A percentile compares a stretch with the other conserved stretches of the same genome.
phyloP scores from a whole-genome alignment of 352 stramenopile genomes.

The Globisporangium mamillatum region DNA sequence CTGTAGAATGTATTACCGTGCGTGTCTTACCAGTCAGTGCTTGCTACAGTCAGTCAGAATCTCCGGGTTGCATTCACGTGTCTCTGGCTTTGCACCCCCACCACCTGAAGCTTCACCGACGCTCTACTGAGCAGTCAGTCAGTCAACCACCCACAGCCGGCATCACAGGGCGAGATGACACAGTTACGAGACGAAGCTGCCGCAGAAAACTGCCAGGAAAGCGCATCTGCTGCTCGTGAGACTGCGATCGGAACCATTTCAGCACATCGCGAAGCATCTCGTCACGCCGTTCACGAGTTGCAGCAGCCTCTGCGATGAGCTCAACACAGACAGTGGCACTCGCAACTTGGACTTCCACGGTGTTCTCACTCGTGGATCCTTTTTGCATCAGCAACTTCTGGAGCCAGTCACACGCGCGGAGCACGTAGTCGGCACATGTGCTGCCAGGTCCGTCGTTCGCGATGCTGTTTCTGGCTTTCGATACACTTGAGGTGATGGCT shows the following conservation, averaged over 20 bases:
- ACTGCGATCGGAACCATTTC: conserved; percentile 7
- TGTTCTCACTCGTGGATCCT: not conserved
- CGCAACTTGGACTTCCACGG: not conserved
- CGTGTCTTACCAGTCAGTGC: not conserved
- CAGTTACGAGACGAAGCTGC: conserved; percentile 15
- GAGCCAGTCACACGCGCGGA: not conserved
- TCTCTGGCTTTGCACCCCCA: too few species aligned
- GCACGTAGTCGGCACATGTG: not conserved
- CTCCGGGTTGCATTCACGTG: too few species aligned
- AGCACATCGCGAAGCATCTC: conserved; percentile 18
- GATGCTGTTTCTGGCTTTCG: not conserved
- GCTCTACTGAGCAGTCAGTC: too few species aligned
- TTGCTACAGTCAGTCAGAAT: not conserved
- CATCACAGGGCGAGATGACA: conserved; percentile 6
- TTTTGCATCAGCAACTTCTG: not conserved
- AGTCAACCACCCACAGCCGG: not conserved
- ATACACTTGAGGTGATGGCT: not conserved
- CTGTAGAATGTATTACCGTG: not conserved
- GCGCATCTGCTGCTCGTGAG: conserved; percentile 4
- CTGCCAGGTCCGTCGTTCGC: not conserved
- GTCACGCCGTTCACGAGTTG: conserved; percentile 10
- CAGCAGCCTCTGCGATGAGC: conserved; percentile 11
- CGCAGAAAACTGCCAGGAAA: conserved; percentile 8
- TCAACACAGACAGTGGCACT: not conserved
- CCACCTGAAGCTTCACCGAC: too few species aligned